These are phyloP conservation scores for Metschnikowia similis DNA, from an alignment of 805 yeast genomes.

Conservation along the genomic window DNA sequence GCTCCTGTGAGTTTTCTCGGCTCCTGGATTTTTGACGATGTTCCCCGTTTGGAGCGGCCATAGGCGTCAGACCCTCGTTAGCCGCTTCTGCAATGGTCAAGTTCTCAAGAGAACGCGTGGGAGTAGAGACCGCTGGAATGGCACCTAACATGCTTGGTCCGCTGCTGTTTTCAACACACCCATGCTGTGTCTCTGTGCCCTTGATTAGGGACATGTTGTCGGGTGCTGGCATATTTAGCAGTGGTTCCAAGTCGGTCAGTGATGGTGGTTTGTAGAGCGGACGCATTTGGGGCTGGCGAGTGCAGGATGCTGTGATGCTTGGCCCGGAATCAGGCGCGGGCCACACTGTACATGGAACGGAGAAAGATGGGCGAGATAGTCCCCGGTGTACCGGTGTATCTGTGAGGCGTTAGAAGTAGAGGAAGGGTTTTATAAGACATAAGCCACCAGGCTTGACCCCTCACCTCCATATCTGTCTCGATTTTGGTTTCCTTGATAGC, in stretches of 20 bases:
- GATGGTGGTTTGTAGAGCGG: not conserved
- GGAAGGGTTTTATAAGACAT: too few relatives aligned
- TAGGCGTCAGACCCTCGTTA: not conserved
- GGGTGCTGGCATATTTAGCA: not conserved
- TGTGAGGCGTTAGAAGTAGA: not conserved
- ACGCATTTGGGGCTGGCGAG: conserved; percentile 2
- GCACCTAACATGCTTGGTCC: not conserved
- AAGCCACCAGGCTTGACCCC: too few relatives aligned
- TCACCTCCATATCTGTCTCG: too few relatives aligned
- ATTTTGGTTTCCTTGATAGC: too few relatives aligned
- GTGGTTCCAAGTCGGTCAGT: not conserved
- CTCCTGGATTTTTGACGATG: not conserved
- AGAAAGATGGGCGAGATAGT: not conserved
- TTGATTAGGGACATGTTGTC: not conserved
- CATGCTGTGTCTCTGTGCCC: not conserved
- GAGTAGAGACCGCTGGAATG: not conserved
- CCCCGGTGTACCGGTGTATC: not conserved
- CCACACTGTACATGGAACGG: not conserved
- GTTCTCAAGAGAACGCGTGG: not conserved
- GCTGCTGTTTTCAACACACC: not conserved
- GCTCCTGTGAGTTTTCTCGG: not conserved
- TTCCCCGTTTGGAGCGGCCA: not conserved
- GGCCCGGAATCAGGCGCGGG: not conserved
- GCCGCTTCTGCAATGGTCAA: not conserved
- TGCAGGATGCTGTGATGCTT: conserved; percentile 4